Percentiles rank a stretch among this genome's conserved stretches.
These are phyloP conservation scores for Anethum foeniculum DNA, from an alignment of 140 eudicot genomes.

Conservation along the genomic window DNA sequence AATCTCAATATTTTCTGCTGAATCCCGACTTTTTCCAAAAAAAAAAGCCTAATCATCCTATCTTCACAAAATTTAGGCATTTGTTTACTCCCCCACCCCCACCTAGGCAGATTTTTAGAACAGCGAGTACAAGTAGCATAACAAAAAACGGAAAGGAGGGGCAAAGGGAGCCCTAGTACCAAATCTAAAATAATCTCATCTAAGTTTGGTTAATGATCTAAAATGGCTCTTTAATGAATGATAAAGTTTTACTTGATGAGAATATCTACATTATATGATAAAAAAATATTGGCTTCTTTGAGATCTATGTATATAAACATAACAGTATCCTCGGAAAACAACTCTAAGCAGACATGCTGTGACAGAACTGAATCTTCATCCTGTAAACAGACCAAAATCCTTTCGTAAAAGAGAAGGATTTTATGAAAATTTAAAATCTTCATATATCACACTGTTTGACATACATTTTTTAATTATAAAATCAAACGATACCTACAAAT, in stretches of 20 bases:
- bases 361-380: background rate
- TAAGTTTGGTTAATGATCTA: background rate
- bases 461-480: no score
- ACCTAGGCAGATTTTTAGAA: no score
- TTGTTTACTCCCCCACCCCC: no score
- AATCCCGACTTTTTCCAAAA: no score
- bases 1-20: no score
- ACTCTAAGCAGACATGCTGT: background rate
- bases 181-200: background rate
- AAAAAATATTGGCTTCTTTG: no score
- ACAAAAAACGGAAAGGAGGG: background rate
- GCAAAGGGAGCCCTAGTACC: background rate
- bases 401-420: background rate
- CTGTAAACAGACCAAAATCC: background rate
- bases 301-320: no score
- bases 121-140: background rate
- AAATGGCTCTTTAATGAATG: background rate
- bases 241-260: background rate
- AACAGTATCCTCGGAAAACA: no score
- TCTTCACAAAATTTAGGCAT: no score
- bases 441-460: background rate
- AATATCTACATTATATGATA: background rate
- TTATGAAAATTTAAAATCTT: no score
- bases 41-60: no score
- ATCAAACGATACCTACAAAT: background rate